Percentiles rank a stretch among this genome's conserved stretches.
Conservation (phyloP, 352 stramenopile genomes). For the Phytophthora ramorum region DNA sequence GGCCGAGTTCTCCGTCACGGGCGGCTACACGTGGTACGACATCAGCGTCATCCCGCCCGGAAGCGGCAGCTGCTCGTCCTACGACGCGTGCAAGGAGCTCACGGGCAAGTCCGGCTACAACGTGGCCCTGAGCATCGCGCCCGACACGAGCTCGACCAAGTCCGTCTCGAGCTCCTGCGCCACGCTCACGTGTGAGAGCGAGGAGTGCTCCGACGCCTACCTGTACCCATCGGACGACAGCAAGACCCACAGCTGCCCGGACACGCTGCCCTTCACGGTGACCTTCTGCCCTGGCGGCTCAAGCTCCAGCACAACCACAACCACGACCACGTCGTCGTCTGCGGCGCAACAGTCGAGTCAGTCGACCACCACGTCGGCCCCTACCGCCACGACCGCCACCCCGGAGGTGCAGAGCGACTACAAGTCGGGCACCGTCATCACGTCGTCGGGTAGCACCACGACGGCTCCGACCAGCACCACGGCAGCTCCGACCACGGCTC, state of each 20-base stretch:
- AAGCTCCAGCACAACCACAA: slow-evolving; percentile 24
- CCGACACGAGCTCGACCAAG: slow-evolving; percentile 30
- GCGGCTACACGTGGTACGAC: slow-evolving; percentile 59
- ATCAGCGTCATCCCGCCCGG: slow-evolving; percentile 64
- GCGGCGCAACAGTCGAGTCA: slow-evolving; percentile 17
- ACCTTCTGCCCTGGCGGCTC: slow-evolving; percentile 49
- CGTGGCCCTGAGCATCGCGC: slow-evolving; percentile 61
- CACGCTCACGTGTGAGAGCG: slow-evolving; percentile 39
- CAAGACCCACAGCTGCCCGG: slow-evolving; percentile 61
- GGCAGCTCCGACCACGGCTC: slow-evolving; percentile 4
- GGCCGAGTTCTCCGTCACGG: slow-evolving; percentile 54
- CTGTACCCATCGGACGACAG: slow-evolving; percentile 56
- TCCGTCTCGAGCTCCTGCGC: slow-evolving; percentile 32
- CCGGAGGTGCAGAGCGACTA: slow-evolving; percentile 37
- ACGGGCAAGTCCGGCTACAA: slow-evolving; percentile 74
- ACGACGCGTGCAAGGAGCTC: slow-evolving; percentile 47
- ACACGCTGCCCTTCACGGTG: slow-evolving; percentile 43
- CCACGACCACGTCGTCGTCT: slow-evolving; percentile 23
- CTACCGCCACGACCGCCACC: slow-evolving; percentile 15
- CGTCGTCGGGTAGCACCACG: slow-evolving; percentile 10
- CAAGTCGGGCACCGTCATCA: slow-evolving; percentile 25
- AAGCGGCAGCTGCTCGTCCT: slow-evolving; percentile 51
- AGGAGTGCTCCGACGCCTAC: slow-evolving; percentile 54
- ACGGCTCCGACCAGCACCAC: slow-evolving; percentile 13
- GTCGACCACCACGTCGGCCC: slow-evolving; percentile 22